Evolutionary conservation across 805 yeast species (phyloP).

Genomic region (Komagataella mondaviorum): DNA sequence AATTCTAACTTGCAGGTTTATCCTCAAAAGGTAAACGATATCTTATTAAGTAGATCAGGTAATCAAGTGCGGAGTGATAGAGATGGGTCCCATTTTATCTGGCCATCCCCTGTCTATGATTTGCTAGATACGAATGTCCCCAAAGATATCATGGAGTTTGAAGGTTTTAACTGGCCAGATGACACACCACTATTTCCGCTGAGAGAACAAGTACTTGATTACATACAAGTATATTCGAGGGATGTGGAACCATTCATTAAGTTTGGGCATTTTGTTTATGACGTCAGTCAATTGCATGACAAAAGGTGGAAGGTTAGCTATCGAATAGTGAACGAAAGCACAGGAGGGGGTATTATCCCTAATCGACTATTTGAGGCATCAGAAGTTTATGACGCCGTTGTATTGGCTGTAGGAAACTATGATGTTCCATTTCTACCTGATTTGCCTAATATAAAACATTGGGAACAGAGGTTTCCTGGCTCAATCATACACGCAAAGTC

Average conservation of each 20-base stretch:
- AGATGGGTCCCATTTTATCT: conserved; percentile 16
- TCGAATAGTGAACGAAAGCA: conserved; percentile 16
- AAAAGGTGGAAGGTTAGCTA: conserved; percentile 29
- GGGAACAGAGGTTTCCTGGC: conserved; percentile 28
- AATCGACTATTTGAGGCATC: neutral
- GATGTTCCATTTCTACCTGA: conserved; percentile 49
- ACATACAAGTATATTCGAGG: conserved; percentile 38
- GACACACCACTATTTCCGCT: conserved; percentile 38
- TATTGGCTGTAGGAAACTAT: conserved; percentile 49
- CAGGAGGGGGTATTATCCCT: conserved; percentile 15
- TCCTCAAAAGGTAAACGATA: neutral
- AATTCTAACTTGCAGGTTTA: conserved; percentile 7
- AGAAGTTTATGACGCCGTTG: conserved; percentile 46
- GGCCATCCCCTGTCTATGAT: conserved; percentile 49
- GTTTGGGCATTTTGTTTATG: conserved; percentile 33
- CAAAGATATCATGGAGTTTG: conserved; percentile 52
- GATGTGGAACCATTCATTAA: conserved; percentile 23
- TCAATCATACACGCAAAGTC: conserved; percentile 44
- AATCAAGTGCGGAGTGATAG: conserved; percentile 1
- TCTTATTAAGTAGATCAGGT: neutral
- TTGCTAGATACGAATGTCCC: conserved; percentile 60
- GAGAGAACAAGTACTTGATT: conserved; percentile 42
- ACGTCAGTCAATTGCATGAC: conserved; percentile 17
- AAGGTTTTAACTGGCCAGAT: conserved; percentile 33
- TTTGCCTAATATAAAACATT: conserved; percentile 36